Percentiles rank a stretch among this genome's conserved stretches.
Evolutionary conservation across 805 yeast species (phyloP).

Genomic region (Cephaloascus albidus): DNA sequence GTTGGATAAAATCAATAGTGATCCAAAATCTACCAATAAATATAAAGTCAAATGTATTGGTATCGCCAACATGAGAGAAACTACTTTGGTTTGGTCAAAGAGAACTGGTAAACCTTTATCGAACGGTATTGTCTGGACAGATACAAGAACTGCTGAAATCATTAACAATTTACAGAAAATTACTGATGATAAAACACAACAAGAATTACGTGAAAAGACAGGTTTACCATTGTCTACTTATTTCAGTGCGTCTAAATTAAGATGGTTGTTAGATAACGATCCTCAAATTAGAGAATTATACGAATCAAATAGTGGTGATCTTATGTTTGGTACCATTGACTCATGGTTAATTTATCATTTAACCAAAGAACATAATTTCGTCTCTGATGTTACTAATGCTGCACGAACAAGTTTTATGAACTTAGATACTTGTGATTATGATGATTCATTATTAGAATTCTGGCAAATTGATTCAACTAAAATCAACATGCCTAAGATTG

Average conservation of each 20-base stretch:
- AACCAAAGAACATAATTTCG: slow-evolving; percentile 59
- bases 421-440: slow-evolving; percentile 66
- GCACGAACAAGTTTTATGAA: slow-evolving; percentile 87
- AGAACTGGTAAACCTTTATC: slow-evolving; percentile 74
- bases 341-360: slow-evolving; percentile 87
- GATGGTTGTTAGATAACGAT: slow-evolving; percentile 83
- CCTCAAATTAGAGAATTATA: slow-evolving; percentile 57
- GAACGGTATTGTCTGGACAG: slow-evolving; percentile 95
- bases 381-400: slow-evolving; percentile 87
- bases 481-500: slow-evolving; percentile 65
- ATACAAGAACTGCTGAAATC: slow-evolving; percentile 72
- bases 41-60: slow-evolving; percentile 70
- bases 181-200: slow-evolving; percentile 45
- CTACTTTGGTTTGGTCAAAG: slow-evolving; percentile 82
- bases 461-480: slow-evolving; percentile 71
- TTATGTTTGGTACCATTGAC: slow-evolving; percentile 92
- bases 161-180: slow-evolving; percentile 53
- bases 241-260: slow-evolving; percentile 82
- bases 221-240: slow-evolving; percentile 89
- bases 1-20: slow-evolving; percentile 47
- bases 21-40: slow-evolving; percentile 42
- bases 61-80: slow-evolving; percentile 93
- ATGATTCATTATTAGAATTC: slow-evolving; percentile 60
- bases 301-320: slow-evolving; percentile 56
- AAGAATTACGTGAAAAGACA: slow-evolving; percentile 49